These are phyloP conservation scores for Theileria annulata DNA, from an alignment of 169 alveolate species.

Conservation along the genomic window DNA sequence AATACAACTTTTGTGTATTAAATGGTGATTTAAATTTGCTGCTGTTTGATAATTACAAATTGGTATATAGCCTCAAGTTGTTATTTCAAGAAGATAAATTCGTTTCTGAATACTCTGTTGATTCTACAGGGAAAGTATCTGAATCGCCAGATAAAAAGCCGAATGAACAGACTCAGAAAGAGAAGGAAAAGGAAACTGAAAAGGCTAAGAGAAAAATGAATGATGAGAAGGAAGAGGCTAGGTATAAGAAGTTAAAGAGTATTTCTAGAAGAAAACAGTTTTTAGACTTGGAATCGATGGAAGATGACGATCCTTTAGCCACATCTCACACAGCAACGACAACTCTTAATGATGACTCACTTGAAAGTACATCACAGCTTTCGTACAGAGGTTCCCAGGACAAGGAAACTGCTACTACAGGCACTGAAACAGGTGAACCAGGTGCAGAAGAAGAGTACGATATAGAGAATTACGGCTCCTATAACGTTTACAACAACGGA, in stretches of 20 bases:
- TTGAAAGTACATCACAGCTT: neutral
- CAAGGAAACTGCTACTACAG: neutral
- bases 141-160: neutral
- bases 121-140: neutral
- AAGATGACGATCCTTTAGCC: neutral
- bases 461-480: constrained; percentile 17
- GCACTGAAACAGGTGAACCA: neutral
- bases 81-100: neutral
- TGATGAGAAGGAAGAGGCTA: neutral
- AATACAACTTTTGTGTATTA: neutral
- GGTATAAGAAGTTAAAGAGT: constrained; percentile 3
- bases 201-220: neutral
- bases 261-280: neutral
- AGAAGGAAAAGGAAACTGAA: neutral
- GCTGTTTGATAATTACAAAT: neutral
- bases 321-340: neutral
- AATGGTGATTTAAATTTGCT: neutral
- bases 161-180: neutral
- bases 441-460: constrained; percentile 39
- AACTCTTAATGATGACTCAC: neutral
- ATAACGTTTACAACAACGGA: neutral
- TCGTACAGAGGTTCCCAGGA: neutral
- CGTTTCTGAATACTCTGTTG: neutral
- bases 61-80: neutral
- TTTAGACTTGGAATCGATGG: constrained; percentile 7